Evolutionary conservation across 169 alveolate genomes (phyloP), one percentile per base, ranked within the genome.

Genomic region (Eimeria acervulina): DNA sequence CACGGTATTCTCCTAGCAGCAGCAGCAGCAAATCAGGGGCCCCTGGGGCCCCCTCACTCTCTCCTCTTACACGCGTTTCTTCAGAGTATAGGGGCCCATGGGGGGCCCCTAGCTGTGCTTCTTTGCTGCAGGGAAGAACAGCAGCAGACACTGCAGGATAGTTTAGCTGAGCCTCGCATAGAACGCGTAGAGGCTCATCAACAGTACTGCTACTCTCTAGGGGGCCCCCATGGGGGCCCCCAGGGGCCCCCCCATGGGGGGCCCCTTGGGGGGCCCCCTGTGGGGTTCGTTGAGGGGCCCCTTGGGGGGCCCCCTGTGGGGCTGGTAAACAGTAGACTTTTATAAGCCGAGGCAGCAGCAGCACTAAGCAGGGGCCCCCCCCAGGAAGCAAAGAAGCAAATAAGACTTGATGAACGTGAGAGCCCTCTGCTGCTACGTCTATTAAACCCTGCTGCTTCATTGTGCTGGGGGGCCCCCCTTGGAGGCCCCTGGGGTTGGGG

Each of bases 71-170:
- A 61, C 74, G 15, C 15, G 74, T n/a, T n/a, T n/a, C 31, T 21
- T 61, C n/a, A n/a, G n/a, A n/a, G n/a, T n/a, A n/a, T n/a, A 26
- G 68, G 68, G 13, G 66, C 23, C n/a, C 89, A 38, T 36, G 74
- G 5, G 74, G 5, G 28, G 5, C 31, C 36, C 74, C 31, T 21
- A 8, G 89, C 19, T 17, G 36, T 33, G 40, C 66, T 63, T 26
- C 44, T 26, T 31, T 59, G 89, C 89, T 78, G 89, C 68, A 36
- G 36, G 89, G 89, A 1, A 78, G 33, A 44, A 78, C 89, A 21
- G 89, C 89, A 28, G 66, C 61, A 21, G 31, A 21, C 19, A 78
- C 36, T 13, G 63, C 63, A 10, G 89, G 89, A 44, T 26, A 28
- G 26, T 59, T 59, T 28, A 78, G 63, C 36, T 28, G 89, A 36